Evolutionary conservation across 2,329 filamentous ascomycete species (phyloP).

Genomic region (Colletotrichum incanum): DNA sequence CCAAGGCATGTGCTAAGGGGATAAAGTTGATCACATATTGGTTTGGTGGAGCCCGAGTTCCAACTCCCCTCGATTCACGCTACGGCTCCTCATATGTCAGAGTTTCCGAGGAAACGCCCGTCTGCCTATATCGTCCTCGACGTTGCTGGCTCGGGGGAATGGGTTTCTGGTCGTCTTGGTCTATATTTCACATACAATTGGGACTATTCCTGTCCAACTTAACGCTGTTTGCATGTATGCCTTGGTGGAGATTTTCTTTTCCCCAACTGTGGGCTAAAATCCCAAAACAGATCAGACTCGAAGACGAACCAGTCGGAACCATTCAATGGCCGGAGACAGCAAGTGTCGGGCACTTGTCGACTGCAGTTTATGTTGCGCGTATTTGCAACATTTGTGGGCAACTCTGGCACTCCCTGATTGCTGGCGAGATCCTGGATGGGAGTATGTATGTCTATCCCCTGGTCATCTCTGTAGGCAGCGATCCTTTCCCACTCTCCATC

Average conservation of each 20-base stretch:
- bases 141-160: background rate
- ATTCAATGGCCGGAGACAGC: background rate
- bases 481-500: background rate
- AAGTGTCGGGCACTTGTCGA: background rate
- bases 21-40: background rate
- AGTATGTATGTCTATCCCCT: background rate
- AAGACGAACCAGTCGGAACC: conserved; percentile 17
- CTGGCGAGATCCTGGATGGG: background rate
- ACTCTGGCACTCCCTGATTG: background rate
- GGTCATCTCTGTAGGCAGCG: background rate
- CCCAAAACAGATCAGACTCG: background rate
- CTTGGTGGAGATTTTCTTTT: conserved; percentile 25
- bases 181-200: background rate
- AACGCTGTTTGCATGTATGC: background rate
- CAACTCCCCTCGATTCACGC: background rate
- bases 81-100: conserved; percentile 6
- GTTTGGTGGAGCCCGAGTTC: background rate
- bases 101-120: background rate
- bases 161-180: conserved; percentile 2
- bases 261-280: conserved; percentile 24
- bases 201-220: background rate
- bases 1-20: background rate
- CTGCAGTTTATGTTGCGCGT: background rate
- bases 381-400: conserved; percentile 1
- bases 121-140: background rate